Base-by-base conservation (phyloP, 257 asterid genomes). In the Eucommia ulmoides region DNA sequence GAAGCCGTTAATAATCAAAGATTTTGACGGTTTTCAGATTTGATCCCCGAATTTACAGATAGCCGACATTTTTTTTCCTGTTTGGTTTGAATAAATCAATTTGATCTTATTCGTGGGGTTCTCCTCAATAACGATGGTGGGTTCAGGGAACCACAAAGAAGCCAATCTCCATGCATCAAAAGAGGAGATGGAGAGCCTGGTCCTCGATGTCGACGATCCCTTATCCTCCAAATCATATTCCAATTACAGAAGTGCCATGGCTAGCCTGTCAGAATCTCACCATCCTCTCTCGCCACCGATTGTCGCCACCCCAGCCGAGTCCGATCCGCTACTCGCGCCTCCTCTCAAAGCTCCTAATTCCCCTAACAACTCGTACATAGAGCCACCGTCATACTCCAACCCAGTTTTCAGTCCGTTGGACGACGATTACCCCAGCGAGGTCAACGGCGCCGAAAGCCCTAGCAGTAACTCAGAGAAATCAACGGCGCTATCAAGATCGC, bases 181-280 rank as follows among this genome's bases (percentile, higher is more conserved):
- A 22, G 56, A 64, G 19, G 79, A 62, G 44, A 71, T 74, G 83
- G 82, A 84, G 70, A 77, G 73, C 84, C 76, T 82, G 53, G 52
- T 68, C 58, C 75, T 84, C 42, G 62, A 55, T 52, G 76, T 84
- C 42, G 62, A 55, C 54, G 76, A 65, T 42, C 56, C 69, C 44
- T 71, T 79, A 56, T 64, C 67, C 67, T 82, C 94, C 58, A 75
- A 68, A 49, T 80, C 93, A 24, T 74, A 52, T 60, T 59, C 83
- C 56, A 68, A 63, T 51, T 80, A 76, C 73, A 74, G 77, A 65
- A 89, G 82, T 74, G 94, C 83, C 72, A 68, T 79, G 79, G 62
- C 80, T 19, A 72, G 74, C 19, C 79, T 82, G 61, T 53, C 94
- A 55, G 52, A 67, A 35, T n/a, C n/a, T n/a, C n/a, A n/a, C n/a